Base-by-base conservation (phyloP, 1,284 basidiomycete species). In the Tetrapyrgos nigripes region DNA sequence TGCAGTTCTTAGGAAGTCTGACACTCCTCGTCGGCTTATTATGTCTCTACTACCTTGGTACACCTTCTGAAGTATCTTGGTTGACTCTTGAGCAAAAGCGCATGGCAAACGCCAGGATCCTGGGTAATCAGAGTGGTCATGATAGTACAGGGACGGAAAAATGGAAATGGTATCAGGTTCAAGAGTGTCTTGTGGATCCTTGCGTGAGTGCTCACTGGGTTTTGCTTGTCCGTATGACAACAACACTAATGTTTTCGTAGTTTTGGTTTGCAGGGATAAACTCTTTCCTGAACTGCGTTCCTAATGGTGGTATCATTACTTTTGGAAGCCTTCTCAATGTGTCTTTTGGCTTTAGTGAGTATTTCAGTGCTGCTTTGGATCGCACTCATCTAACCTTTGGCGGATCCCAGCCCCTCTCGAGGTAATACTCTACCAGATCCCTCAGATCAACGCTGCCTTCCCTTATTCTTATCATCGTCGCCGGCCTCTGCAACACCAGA, bases 1-100 rank as follows among this genome's bases (percentile, higher is more conserved):
- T 13, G 28, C 58, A 65, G 70, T 71, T 70, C 55, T 53, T 65
- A 11, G 62, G 64, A 21, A 29, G 55, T 50, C 45, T 60, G 9
- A 65, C 64, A 11, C 53, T 61, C n/a, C 28, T 56, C 19, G 53
- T 55, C 47, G 64, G 60, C 4, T 33, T 64, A 10, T 35, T 61
- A 19, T 64, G 61, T 52, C 33, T 65, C 2, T 59, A 55, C 28
- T 54, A 63, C 31, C 51, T 65, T 19, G 62, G 62, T 2, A 65
- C 57, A n/a, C 62, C 64, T 3, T 60, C 53, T 14, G 64, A 65
- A 47, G 64, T 65, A 3, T 54, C 58, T 28, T 65, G 64, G 64
- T 45, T 65, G 35, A 63, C 45, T 19, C 47, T 23, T 14, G 58
- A 63, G 53, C 59, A 65, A 21, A 62, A 61, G 43, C 51, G 57